Evolutionary conservation across 2,329 filamentous ascomycete genomes (phyloP).

Genomic region (Cladosporium sp.): DNA sequence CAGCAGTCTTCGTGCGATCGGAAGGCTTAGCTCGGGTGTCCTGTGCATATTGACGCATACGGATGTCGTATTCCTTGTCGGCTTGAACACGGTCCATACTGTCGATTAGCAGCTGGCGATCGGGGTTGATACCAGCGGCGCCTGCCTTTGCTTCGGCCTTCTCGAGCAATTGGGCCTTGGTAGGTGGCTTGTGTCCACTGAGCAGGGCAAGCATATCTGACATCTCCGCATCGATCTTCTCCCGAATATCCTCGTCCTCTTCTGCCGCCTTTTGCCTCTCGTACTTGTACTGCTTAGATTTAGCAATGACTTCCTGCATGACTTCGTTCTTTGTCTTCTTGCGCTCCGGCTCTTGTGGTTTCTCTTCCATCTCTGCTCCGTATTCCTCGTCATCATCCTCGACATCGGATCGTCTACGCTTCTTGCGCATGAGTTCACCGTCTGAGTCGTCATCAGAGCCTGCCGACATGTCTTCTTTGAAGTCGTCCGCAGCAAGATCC

Average conservation of each 20-base stretch:
- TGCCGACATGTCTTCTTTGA: slow-evolving; percentile 49
- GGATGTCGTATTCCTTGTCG: slow-evolving; percentile 84
- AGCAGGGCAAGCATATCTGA: slow-evolving; percentile 73
- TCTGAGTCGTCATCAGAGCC: slow-evolving; percentile 40
- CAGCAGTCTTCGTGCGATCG: slow-evolving; percentile 85
- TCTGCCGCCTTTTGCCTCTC: slow-evolving; percentile 91
- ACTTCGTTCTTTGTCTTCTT: slow-evolving; percentile 90
- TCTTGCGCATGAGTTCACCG: slow-evolving; percentile 43
- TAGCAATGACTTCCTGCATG: slow-evolving; percentile 96
- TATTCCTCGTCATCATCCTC: slow-evolving; percentile 49
- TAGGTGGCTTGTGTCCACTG: slow-evolving; percentile 51
- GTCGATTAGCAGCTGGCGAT: slow-evolving; percentile 61
- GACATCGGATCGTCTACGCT: slow-evolving; percentile 41
- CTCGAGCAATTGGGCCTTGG: slow-evolving; percentile 24
- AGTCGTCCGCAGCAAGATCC: slow-evolving; percentile 77
- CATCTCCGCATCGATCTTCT: slow-evolving; percentile 81
- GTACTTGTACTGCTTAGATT: slow-evolving; percentile 93
- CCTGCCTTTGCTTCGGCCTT: slow-evolving; percentile 32
- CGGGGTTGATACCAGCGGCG: slow-evolving; percentile 56
- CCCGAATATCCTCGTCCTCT: slow-evolving; percentile 83
- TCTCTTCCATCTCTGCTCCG: slow-evolving; percentile 44
- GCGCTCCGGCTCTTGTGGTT: slow-evolving; percentile 62
- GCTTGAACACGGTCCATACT: slow-evolving; percentile 65
- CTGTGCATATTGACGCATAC: slow-evolving; percentile 76
- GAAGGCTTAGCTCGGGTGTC: slow-evolving; percentile 84